Conservation (phyloP, 208 protist species). For the Naegleria gruberi region DNA sequence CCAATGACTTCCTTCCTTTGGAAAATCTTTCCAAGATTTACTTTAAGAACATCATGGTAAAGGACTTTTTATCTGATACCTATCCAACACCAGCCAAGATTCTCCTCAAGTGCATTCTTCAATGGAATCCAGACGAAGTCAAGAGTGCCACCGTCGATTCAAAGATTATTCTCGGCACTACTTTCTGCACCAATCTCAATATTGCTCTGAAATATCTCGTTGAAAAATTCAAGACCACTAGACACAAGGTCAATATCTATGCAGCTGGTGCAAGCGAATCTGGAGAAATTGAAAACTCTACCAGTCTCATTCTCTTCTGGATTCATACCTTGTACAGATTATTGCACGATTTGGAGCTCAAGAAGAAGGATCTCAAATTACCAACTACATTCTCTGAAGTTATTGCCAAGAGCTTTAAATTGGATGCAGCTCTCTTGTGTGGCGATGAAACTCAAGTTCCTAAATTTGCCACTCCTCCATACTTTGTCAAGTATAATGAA, state of each 20-base stretch:
- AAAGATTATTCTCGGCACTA: background rate
- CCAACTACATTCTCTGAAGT: background rate
- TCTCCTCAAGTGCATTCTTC: background rate
- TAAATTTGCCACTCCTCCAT: background rate
- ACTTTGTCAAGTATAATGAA: background rate
- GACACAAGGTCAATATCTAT: background rate
- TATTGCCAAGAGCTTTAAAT: background rate
- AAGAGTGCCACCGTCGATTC: background rate
- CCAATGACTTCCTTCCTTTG: background rate
- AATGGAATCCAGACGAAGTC: background rate
- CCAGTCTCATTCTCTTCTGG: background rate
- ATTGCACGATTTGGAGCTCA: background rate
- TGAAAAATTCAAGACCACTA: background rate
- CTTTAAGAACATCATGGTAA: background rate
- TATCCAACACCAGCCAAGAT: background rate
- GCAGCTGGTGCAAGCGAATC: background rate
- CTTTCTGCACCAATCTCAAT: background rate
- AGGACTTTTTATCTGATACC: background rate
- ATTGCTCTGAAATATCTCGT: background rate
- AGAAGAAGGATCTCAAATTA: too few relatives aligned
- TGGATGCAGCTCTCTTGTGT: background rate
- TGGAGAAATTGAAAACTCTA: background rate
- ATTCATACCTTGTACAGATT: background rate
- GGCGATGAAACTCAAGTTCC: background rate
- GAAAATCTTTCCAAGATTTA: background rate